Conservation (phyloP, 1,139 yeast species). For the Yamadazyma diddensiae region DNA sequence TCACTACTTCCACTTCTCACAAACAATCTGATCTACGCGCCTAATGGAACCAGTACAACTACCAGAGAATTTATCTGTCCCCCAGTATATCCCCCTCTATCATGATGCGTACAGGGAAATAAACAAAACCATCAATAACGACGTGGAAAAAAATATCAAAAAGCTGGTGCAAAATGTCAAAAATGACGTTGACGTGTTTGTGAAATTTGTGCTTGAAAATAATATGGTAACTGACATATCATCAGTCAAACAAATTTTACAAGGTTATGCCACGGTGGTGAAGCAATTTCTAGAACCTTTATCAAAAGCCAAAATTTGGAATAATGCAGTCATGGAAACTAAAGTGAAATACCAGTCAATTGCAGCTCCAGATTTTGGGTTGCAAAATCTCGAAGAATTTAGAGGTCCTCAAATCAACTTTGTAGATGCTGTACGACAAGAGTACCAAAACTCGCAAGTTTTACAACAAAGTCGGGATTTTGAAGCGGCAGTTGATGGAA, state of each 20-base stretch:
- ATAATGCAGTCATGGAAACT: slow-evolving; percentile 1
- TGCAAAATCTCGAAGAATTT: slow-evolving; percentile 21
- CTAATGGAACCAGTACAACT: too few species aligned
- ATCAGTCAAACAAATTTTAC: slow-evolving; percentile 4
- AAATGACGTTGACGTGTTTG: slow-evolving; percentile 9
- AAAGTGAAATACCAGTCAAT: slow-evolving; percentile 6
- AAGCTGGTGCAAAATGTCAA: slow-evolving; percentile 3
- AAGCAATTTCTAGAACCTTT: slow-evolving; percentile 3
- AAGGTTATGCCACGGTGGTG: slow-evolving; percentile 4
- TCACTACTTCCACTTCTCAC: too few species aligned
- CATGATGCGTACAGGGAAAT: too few species aligned
- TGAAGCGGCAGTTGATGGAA: slow-evolving; percentile 5
- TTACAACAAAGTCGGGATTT: slow-evolving; percentile 7
- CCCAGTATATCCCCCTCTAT: too few species aligned
- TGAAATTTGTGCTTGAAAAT: slow-evolving; percentile 12
- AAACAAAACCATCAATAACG: background rate
- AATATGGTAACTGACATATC: slow-evolving; percentile 6
- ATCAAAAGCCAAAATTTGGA: slow-evolving; percentile 9
- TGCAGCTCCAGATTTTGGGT: slow-evolving; percentile 17
- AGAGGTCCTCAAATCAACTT: slow-evolving; percentile 10
- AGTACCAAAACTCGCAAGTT: slow-evolving; percentile 5
- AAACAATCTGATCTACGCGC: too few species aligned
- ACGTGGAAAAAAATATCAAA: background rate
- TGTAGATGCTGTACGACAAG: slow-evolving; percentile 8
- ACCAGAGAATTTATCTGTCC: too few species aligned